Percentiles rank a stretch among this genome's conserved stretches.
These are phyloP conservation scores for Ceratocystis papillata DNA, from an alignment of 2,329 filamentous ascomycete genomes.

Conservation along the genomic window DNA sequence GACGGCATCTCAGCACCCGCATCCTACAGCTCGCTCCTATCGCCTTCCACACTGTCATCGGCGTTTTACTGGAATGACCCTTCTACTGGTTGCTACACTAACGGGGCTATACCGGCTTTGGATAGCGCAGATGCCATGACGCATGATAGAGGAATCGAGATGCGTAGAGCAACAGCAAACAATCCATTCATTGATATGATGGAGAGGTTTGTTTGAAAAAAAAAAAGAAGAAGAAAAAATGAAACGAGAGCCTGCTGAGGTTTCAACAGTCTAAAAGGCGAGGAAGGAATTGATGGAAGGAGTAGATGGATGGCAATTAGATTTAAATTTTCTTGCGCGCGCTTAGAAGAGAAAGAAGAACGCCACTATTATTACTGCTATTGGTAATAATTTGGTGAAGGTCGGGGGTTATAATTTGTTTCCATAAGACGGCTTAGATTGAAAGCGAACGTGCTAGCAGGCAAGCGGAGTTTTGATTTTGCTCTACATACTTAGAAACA, in stretches of 20 bases:
- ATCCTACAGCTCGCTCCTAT: background rate
- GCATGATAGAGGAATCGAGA: background rate
- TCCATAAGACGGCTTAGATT: background rate
- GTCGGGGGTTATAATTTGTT: background rate
- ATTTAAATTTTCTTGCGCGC: background rate
- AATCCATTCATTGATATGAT: background rate
- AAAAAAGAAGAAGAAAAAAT: background rate
- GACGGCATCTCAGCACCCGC: background rate
- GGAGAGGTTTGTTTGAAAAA: background rate
- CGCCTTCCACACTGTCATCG: background rate
- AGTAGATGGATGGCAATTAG: background rate
- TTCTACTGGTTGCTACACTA: background rate
- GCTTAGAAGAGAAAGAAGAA: background rate
- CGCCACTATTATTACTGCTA: background rate
- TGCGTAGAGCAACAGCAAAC: background rate
- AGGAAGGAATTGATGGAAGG: background rate
- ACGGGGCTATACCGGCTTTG: background rate
- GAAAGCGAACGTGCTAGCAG: background rate
- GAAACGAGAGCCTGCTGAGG: background rate
- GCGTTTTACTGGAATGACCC: background rate
- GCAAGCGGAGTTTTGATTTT: background rate
- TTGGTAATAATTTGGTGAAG: background rate
- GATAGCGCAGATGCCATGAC: background rate
- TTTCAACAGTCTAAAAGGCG: background rate
- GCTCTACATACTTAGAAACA: background rate